phyloP scores from a whole-genome alignment of 805 yeast species.

The Ogataea henricii region DNA sequence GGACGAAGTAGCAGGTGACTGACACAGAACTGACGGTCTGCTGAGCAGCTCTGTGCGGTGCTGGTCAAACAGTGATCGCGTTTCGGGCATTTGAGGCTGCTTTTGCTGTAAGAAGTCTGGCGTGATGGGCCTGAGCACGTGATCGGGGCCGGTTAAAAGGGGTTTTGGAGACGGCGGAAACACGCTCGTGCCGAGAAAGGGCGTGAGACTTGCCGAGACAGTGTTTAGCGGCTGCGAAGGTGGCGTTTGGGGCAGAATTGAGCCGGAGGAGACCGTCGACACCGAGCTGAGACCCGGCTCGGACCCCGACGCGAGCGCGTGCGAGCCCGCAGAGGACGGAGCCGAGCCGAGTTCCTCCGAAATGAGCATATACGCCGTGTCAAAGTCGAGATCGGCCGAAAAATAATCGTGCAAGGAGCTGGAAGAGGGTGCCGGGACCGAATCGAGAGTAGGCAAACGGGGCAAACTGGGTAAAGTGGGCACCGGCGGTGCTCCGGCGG shows the following conservation, averaged over 20 bases:
- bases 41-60: constrained; percentile 21
- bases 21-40: constrained; percentile 14
- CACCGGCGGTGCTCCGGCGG: too few species aligned
- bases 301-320: constrained; percentile 3
- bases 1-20: constrained; percentile 12
- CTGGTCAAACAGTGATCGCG: constrained; percentile 16
- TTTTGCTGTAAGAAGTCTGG: constrained; percentile 12
- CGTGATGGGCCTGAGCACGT: constrained; percentile 12
- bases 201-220: constrained; percentile 13
- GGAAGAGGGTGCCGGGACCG: constrained; percentile 1
- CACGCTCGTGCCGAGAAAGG: constrained; percentile 6
- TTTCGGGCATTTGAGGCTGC: constrained; percentile 6
- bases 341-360: constrained; percentile 24
- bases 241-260: constrained; percentile 14
- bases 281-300: constrained; percentile 13
- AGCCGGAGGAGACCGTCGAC: constrained; percentile 9
- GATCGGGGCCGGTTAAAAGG: constrained; percentile 4
- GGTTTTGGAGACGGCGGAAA: constrained; percentile 13
- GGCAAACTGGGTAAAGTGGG: not conserved
- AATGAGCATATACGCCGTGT: constrained; percentile 39
- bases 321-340: constrained; percentile 8
- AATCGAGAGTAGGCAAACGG: constrained; percentile 6
- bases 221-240: constrained; percentile 12
- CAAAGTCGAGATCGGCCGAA: constrained; percentile 36
- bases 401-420: constrained; percentile 16